Conservation (phyloP, 2,329 filamentous ascomycete genomes). For the Penicillium sp. region DNA sequence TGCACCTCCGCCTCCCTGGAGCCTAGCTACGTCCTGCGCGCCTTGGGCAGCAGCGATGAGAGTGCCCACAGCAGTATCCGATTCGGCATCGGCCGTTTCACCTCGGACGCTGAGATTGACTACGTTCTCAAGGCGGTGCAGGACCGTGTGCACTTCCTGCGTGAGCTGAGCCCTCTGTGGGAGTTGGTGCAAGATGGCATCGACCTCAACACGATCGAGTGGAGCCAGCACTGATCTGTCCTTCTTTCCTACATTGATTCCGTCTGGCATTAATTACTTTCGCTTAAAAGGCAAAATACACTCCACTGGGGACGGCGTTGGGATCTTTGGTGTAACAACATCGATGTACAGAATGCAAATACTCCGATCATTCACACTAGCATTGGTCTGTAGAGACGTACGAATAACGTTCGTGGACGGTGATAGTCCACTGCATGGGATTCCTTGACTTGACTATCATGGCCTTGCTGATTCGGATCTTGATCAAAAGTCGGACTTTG, state of each 20-base stretch:
- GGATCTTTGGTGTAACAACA: conserved; percentile 22
- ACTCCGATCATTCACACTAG: conserved; percentile 10
- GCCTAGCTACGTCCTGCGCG: conserved; percentile 91
- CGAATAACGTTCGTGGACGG: too few relatives aligned
- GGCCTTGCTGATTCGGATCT: too few relatives aligned
- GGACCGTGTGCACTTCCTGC: conserved; percentile 85
- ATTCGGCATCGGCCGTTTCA: conserved; percentile 96
- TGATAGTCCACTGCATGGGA: too few relatives aligned
- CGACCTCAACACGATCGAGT: conserved; percentile 93
- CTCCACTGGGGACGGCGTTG: conserved; percentile 18
- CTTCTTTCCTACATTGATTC: conserved; percentile 3
- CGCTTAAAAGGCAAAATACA: conserved; percentile 16
- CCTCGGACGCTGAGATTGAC: conserved; percentile 90
- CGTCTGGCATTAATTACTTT: conserved; percentile 20
- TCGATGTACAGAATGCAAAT: conserved; percentile 26
- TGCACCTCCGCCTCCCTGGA: conserved; percentile 96
- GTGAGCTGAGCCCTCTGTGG: conserved; percentile 94
- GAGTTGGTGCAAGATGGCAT: conserved; percentile 96
- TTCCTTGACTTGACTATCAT: too few relatives aligned
- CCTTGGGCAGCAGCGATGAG: conserved; percentile 93
- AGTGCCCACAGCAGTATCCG: conserved; percentile 96
- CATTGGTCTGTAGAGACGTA: background rate
- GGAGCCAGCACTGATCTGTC: conserved; percentile 80
- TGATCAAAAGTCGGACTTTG: too few relatives aligned
- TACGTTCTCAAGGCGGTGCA: conserved; percentile 93